Evolutionary conservation across 129 eudicot species (phyloP).

Genomic region (Artemisia tridentata): DNA sequence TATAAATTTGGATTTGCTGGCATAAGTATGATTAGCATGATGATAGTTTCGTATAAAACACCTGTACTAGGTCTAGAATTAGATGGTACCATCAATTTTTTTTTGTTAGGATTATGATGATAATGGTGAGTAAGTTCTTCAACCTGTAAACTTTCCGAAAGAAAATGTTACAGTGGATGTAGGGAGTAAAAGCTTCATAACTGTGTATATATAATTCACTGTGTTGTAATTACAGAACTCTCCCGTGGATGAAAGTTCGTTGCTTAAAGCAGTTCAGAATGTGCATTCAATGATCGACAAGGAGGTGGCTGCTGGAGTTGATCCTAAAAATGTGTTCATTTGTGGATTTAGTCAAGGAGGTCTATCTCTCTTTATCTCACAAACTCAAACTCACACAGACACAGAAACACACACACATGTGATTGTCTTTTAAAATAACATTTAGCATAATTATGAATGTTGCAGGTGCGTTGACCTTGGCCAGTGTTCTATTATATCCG

Average conservation of each 20-base stretch:
- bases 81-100: too few species aligned
- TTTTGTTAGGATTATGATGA: too few species aligned
- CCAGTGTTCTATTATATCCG: slow-evolving; percentile 85
- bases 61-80: too few species aligned
- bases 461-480: slow-evolving; percentile 93
- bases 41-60: background rate
- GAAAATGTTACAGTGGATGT: background rate
- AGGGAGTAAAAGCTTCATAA: background rate
- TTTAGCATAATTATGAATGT: slow-evolving; percentile 18
- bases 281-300: slow-evolving; percentile 88
- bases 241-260: slow-evolving; percentile 66
- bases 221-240: slow-evolving; percentile 48
- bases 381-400: background rate
- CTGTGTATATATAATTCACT: background rate
- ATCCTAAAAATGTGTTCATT: slow-evolving; percentile 77
- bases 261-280: slow-evolving; percentile 77
- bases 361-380: slow-evolving; percentile 32
- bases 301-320: slow-evolving; percentile 78
- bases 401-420: background rate
- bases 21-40: background rate
- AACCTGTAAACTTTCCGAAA: background rate
- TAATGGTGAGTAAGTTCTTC: too few species aligned
- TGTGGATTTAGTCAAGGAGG: slow-evolving; percentile 99
- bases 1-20: background rate
- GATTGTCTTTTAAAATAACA: background rate